phyloP scores from a whole-genome alignment of 192 early-diverging fungal species.

The Rhizophagus clarus region DNA sequence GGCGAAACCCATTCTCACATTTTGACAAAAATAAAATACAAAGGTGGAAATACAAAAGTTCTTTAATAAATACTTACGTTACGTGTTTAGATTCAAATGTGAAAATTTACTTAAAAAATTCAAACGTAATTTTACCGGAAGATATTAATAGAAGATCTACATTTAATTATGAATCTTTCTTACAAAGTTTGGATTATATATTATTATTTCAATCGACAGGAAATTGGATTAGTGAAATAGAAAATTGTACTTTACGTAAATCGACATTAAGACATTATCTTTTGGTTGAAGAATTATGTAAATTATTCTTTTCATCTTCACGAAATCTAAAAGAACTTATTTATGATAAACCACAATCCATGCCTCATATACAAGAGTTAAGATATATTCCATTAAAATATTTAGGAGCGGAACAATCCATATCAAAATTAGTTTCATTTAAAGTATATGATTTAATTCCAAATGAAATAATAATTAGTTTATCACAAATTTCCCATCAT shows the following conservation, averaged over 20 bases:
- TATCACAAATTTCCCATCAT: background rate
- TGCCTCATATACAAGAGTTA: background rate
- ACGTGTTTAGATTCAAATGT: background rate
- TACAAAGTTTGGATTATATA: constrained; percentile 3
- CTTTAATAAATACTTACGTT: background rate
- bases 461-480: background rate
- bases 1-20: background rate
- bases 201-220: constrained; percentile 6
- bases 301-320: background rate
- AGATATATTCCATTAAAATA: background rate
- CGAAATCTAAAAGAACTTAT: background rate
- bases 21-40: constrained; percentile 3
- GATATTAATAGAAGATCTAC: background rate
- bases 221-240: background rate
- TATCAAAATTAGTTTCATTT: background rate
- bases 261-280: background rate
- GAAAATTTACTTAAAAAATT: background rate
- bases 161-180: background rate
- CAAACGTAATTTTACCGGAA: background rate
- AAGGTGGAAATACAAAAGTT: background rate
- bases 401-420: background rate
- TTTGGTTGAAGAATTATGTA: constrained; percentile 12
- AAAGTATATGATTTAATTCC: background rate
- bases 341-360: constrained; percentile 1
- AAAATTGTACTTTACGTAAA: background rate